Evolutionary conservation across 768 basidiomycete species (phyloP).

Genomic region (Mycena floridula): DNA sequence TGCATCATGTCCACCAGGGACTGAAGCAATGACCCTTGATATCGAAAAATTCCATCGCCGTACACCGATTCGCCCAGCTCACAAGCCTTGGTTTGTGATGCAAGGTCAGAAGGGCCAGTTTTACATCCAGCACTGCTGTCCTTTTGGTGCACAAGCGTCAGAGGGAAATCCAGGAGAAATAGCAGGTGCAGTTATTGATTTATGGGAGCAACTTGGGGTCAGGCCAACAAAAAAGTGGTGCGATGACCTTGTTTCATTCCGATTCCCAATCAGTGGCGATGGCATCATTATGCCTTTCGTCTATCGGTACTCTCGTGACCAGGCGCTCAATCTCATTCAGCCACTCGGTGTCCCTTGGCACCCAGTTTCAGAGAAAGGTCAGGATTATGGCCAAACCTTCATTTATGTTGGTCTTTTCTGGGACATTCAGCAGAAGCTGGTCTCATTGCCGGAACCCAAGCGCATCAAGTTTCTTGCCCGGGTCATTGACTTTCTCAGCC

Average conservation of each 20-base stretch:
- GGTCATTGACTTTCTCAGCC: slow-evolving; percentile 9
- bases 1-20: slow-evolving; percentile 12
- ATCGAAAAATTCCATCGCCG: slow-evolving; percentile 14
- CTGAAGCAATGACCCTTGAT: slow-evolving; percentile 17
- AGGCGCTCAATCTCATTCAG: background rate
- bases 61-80: slow-evolving; percentile 7
- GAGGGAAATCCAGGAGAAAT: slow-evolving; percentile 16
- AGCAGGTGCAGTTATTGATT: slow-evolving; percentile 6
- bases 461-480: slow-evolving; percentile 15
- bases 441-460: slow-evolving; percentile 21
- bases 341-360: background rate
- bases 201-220: slow-evolving; percentile 6
- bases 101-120: no score
- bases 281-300: background rate
- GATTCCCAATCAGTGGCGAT: slow-evolving; percentile 1
- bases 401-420: slow-evolving; percentile 25
- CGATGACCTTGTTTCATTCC: slow-evolving; percentile 12
- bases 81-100: slow-evolving; percentile 13
- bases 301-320: background rate
- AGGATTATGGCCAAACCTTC: slow-evolving; percentile 13
- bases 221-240: slow-evolving; percentile 12
- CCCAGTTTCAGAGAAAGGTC: slow-evolving; percentile 14
- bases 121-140: no score
- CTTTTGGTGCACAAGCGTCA: no score
- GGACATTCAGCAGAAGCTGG: slow-evolving; percentile 15